Conservation (phyloP, 2,329 filamentous ascomycete species). For the Sarocladium brachiariae region DNA sequence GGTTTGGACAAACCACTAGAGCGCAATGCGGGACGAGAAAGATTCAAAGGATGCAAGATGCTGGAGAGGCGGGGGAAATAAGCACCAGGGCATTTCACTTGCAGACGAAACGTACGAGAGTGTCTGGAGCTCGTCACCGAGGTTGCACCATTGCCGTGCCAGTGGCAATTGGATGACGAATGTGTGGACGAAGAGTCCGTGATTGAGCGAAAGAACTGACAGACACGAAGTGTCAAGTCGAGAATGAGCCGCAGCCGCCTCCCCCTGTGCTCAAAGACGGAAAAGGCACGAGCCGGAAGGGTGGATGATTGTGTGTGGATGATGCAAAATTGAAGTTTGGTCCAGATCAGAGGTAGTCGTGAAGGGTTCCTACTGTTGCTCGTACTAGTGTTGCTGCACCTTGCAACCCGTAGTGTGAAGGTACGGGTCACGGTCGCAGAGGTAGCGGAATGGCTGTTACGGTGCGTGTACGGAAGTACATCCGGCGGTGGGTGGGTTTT, state of each 20-base stretch:
- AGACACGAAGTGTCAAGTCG: conserved; percentile 1
- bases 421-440: background rate
- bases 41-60: background rate
- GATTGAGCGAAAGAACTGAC: conserved; percentile 9
- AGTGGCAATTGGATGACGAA: conserved; percentile 25
- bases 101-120: conserved; percentile 17
- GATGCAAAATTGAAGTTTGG: conserved; percentile 1
- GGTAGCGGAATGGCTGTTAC: background rate
- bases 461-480: background rate
- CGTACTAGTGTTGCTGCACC: background rate
- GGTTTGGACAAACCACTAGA: background rate
- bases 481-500: background rate
- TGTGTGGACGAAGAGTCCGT: background rate
- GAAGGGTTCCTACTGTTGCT: background rate
- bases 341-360: conserved; percentile 6
- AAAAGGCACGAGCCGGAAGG: conserved; percentile 6
- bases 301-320: conserved; percentile 5
- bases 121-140: conserved; percentile 24
- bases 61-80: background rate
- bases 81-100: background rate
- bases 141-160: conserved; percentile 31
- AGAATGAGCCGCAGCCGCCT: conserved; percentile 2
- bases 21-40: background rate
- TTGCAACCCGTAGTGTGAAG: background rate
- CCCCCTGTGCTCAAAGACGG: conserved; percentile 6